Conservation (phyloP, 2,329 filamentous ascomycete genomes). For the Colletotrichum sp. region DNA sequence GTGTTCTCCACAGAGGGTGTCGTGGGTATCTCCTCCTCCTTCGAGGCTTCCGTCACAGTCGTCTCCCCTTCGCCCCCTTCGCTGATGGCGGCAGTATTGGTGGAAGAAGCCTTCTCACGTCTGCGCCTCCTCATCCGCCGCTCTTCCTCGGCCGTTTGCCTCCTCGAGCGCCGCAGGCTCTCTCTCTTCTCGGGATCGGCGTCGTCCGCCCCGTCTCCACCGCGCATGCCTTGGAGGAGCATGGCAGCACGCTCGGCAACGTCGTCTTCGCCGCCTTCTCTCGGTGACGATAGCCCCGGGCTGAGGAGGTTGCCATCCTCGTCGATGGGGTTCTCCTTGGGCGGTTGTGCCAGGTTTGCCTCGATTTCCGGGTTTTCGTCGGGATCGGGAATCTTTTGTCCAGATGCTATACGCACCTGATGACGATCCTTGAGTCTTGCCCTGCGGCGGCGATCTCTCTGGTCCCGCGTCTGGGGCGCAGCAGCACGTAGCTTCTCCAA, state of each 20-base stretch:
- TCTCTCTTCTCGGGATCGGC: constrained; percentile 58
- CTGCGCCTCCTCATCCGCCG: constrained; percentile 70
- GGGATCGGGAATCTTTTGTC: constrained; percentile 83
- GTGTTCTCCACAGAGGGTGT: constrained; percentile 22
- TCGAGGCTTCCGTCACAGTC: constrained; percentile 10
- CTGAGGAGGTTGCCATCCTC: constrained; percentile 59
- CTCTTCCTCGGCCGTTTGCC: constrained; percentile 83
- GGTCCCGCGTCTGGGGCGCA: constrained; percentile 86
- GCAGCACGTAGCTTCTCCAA: constrained; percentile 94
- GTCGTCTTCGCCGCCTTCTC: constrained; percentile 66
- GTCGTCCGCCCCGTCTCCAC: constrained; percentile 64
- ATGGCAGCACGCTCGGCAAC: constrained; percentile 85
- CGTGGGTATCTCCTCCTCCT: constrained; percentile 22
- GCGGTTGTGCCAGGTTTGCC: constrained; percentile 37
- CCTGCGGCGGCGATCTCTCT: constrained; percentile 85
- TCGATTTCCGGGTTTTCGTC: constrained; percentile 67
- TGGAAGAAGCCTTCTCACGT: constrained; percentile 62
- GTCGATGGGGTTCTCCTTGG: constrained; percentile 41
- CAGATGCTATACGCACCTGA: constrained; percentile 87
- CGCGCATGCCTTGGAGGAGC: constrained; percentile 82
- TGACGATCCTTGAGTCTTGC: constrained; percentile 90
- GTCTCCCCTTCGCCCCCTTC: constrained; percentile 19
- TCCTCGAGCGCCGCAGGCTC: constrained; percentile 62
- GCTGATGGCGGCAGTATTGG: constrained; percentile 28
- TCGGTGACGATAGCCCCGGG: constrained; percentile 51